phyloP scores from a whole-genome alignment of 371 early-diverging fungal species.

The Syncephalastrum monosporum region DNA sequence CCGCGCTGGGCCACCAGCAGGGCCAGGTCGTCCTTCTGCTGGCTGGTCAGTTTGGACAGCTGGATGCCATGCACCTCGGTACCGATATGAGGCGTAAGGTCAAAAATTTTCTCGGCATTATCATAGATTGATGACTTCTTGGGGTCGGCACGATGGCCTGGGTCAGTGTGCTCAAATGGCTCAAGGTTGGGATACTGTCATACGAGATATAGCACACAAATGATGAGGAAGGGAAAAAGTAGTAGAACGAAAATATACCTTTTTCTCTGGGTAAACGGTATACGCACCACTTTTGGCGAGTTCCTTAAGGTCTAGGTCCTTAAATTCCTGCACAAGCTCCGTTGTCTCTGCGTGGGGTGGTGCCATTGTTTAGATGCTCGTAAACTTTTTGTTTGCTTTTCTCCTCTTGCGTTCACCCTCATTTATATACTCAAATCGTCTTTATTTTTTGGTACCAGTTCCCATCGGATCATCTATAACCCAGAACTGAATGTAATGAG shows the following conservation, averaged over 20 bases:
- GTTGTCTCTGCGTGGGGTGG: constrained; percentile 19
- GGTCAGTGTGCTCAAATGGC: constrained; percentile 23
- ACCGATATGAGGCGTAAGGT: constrained; percentile 54
- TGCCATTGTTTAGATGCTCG: constrained; percentile 5
- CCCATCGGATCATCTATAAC: no score
- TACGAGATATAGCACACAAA: no score
- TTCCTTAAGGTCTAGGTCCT: constrained; percentile 33
- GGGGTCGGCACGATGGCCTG: constrained; percentile 48
- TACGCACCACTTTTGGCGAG: constrained; percentile 39
- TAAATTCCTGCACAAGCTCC: constrained; percentile 30
- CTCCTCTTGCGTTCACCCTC: no score
- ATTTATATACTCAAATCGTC: no score
- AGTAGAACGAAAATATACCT: constrained; percentile 10
- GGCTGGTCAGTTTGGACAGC: constrained; percentile 47
- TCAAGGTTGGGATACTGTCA: constrained; percentile 22
- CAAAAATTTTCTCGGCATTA: constrained; percentile 48
- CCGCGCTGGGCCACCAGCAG: constrained; percentile 58
- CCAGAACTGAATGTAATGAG: no score
- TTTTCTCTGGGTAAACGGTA: constrained; percentile 37
- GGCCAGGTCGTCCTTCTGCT: constrained; percentile 56
- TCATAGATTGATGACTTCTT: constrained; percentile 50
- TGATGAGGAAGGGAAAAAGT: not conserved
- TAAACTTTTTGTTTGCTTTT: no score
- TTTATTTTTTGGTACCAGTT: no score
- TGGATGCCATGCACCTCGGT: constrained; percentile 58